A percentile compares a stretch with the other conserved stretches of the same genome.
These are phyloP conservation scores for Rhazya stricta DNA, from an alignment of 257 asterid genomes.

Conservation along the genomic window DNA sequence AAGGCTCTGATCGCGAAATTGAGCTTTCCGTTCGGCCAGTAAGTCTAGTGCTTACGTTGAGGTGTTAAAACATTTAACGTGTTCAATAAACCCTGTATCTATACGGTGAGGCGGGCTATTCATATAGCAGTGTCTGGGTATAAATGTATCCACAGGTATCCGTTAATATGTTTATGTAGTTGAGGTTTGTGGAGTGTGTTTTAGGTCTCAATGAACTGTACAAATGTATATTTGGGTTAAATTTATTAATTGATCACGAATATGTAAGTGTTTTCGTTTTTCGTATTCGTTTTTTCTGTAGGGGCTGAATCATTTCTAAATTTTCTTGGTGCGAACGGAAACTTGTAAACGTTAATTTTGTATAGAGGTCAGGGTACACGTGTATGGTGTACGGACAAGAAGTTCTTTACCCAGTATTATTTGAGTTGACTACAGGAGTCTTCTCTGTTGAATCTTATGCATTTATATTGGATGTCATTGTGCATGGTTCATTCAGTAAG, in stretches of 20 bases:
- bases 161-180: neutral
- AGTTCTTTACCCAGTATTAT: neutral
- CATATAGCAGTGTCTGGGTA: neutral
- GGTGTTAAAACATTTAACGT: neutral
- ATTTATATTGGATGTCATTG: neutral
- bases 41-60: conserved; percentile 18
- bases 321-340: neutral
- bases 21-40: conserved; percentile 47
- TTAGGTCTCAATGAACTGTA: neutral
- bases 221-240: neutral
- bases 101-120: neutral
- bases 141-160: neutral
- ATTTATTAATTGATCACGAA: neutral
- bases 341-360: neutral
- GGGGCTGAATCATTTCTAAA: neutral
- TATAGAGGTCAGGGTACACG: too few species aligned
- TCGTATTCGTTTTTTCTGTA: too few species aligned
- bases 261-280: neutral
- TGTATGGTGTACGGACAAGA: neutral
- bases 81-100: neutral
- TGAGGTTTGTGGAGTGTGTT: neutral
- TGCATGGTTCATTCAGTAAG: neutral
- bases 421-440: neutral
- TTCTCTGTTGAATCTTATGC: neutral
- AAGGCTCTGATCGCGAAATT: conserved; percentile 32